Percentiles rank a stretch among this genome's conserved stretches.
phyloP scores from a whole-genome alignment of 306 rosid genomes.

The Quercus suber region DNA sequence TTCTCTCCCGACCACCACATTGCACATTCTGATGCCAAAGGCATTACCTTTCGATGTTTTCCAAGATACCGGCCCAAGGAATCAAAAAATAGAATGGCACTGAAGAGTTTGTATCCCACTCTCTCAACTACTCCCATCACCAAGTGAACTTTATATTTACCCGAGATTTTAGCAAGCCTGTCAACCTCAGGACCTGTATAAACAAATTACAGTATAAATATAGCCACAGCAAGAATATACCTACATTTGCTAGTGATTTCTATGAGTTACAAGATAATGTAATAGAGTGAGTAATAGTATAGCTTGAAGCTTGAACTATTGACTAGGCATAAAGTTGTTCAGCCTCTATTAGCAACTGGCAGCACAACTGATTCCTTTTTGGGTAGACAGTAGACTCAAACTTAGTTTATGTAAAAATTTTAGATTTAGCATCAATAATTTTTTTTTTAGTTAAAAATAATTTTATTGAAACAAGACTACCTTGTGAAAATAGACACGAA shows the following conservation, averaged over 20 bases:
- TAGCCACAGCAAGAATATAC: background rate
- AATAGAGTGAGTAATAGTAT: background rate
- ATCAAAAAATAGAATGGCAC: background rate
- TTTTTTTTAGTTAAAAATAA: too few relatives aligned
- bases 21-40: slow-evolving; percentile 16
- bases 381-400: background rate
- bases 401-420: background rate
- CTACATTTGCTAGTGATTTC: background rate
- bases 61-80: slow-evolving; percentile 17
- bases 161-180: background rate
- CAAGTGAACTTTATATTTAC: background rate
- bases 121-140: slow-evolving; percentile 24
- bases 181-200: slow-evolving; percentile 40
- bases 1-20: slow-evolving; percentile 97
- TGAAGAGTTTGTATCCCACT: background rate
- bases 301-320: background rate
- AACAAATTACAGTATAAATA: background rate
- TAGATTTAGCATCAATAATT: background rate
- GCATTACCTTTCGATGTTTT: slow-evolving; percentile 1
- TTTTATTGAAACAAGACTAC: too few relatives aligned
- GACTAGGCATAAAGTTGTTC: background rate
- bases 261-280: background rate
- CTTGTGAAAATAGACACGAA: too few relatives aligned
- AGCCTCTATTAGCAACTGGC: background rate
- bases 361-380: background rate